phyloP scores from a whole-genome alignment of 257 asterid species.

The Salvia splendens region DNA sequence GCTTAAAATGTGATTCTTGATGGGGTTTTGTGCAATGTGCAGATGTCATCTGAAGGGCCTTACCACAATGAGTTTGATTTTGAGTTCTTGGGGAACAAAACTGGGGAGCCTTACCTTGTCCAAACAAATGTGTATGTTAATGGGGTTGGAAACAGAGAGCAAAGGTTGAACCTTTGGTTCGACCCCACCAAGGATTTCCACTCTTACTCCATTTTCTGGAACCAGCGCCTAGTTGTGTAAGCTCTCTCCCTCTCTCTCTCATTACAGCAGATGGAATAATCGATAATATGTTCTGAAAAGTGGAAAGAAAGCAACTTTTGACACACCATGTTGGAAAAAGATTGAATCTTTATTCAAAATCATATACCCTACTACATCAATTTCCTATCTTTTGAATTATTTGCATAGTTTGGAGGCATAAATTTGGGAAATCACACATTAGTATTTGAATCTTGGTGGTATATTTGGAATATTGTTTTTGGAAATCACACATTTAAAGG shows the following conservation, averaged over 20 bases:
- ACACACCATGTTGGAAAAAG: conserved; percentile 4
- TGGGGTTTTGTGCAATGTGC: neutral
- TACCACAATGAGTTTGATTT: conserved; percentile 85
- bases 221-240: conserved; percentile 81
- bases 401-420: neutral
- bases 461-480: too few species aligned
- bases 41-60: conserved; percentile 95
- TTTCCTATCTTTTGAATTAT: neutral
- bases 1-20: neutral
- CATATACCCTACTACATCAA: neutral
- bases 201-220: conserved; percentile 73
- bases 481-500: too few species aligned
- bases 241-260: conserved; percentile 27
- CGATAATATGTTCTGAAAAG: conserved; percentile 28
- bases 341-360: conserved; percentile 25
- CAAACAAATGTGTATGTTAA: conserved; percentile 84
- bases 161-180: conserved; percentile 84
- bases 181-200: conserved; percentile 86
- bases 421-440: too few species aligned
- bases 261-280: conserved; percentile 30
- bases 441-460: too few species aligned
- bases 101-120: conserved; percentile 80
- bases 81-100: conserved; percentile 81
- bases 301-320: conserved; percentile 25
- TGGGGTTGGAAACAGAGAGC: conserved; percentile 89